Evolutionary conservation across 345 rosid genomes (phyloP), one percentile per base, ranked within the genome.

Genomic region (Brassica carinata): DNA sequence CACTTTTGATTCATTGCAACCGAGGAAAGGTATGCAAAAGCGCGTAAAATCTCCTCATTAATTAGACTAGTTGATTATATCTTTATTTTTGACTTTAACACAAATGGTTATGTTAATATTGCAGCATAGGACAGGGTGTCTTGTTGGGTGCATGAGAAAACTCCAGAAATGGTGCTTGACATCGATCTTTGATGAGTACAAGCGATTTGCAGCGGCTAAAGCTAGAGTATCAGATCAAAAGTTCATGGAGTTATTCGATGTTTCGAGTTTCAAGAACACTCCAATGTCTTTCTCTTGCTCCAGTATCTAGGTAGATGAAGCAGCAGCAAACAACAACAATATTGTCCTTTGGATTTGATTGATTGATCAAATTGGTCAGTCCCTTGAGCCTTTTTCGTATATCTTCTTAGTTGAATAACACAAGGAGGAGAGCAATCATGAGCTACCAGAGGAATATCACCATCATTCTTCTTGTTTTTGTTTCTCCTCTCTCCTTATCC

Each of bases 71-170:
- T 45, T 79, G 7, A 53, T 73, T 30, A 19, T 34, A 26, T 19
- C 23, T 17, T 18, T 51, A n/a, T 78, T 48, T 29, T 55, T 8
- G 15, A 10, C 57, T 36, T 8, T 43, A 43, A 64, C 75, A 14
- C 17, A 14, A 63, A 8, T 58, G 81, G 27, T 70, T 15, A 3
- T 76, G 17, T 40, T 76, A 17, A 71, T 29, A 59, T 33, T 86
- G 45, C 91, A 95, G 99, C 99, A 95, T 66, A 96, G 99, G 57
- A 95, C 99, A 7, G 98, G 99, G 59, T 91, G 96, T 82, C 82
- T 93, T 2, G 98, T 95, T 9, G 99, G 98, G 33, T 95, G 99
- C 88, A 80, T 95, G 86, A 91, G 99, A 82, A 95, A 91, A 82
- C 76, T 91, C 74, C 98, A 95, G 77, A 87, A 87, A 66, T 93